Evolutionary conservation across 805 yeast species (phyloP).

Genomic region (Candida insectorum): DNA sequence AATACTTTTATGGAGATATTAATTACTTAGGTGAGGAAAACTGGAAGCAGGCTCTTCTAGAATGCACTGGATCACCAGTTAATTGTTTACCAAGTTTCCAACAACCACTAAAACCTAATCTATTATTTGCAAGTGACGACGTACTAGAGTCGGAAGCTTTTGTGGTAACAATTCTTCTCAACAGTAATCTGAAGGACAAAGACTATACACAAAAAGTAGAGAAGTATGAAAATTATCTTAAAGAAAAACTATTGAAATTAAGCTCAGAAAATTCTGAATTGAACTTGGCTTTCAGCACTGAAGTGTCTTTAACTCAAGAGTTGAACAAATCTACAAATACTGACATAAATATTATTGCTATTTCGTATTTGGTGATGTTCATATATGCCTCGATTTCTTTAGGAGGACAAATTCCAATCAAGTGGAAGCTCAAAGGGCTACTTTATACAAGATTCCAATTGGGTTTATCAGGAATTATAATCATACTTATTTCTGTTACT

Average conservation of each 20-base stretch:
- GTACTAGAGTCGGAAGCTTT: slow-evolving; percentile 66
- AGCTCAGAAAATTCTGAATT: slow-evolving; percentile 42
- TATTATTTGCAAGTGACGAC: slow-evolving; percentile 54
- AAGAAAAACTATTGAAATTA: slow-evolving; percentile 46
- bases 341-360: slow-evolving; percentile 63
- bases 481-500: slow-evolving; percentile 76
- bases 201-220: slow-evolving; percentile 35
- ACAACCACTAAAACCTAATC: slow-evolving; percentile 75
- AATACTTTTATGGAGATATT: slow-evolving; percentile 73
- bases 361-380: slow-evolving; percentile 85
- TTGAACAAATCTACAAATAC: slow-evolving; percentile 77
- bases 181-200: slow-evolving; percentile 46
- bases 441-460: slow-evolving; percentile 63
- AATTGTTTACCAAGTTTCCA: slow-evolving; percentile 86
- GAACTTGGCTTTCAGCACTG: slow-evolving; percentile 72
- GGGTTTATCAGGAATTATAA: slow-evolving; percentile 80
- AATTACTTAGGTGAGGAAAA: slow-evolving; percentile 41
- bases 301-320: slow-evolving; percentile 80
- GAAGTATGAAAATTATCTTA: slow-evolving; percentile 75
- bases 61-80: slow-evolving; percentile 79
- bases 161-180: slow-evolving; percentile 68
- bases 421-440: slow-evolving; percentile 25
- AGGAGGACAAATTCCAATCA: slow-evolving; percentile 53
- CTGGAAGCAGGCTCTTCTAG: slow-evolving; percentile 55
- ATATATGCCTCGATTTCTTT: slow-evolving; percentile 81